Conservation (phyloP, 768 basidiomycete species). For the Phaffia australis region DNA sequence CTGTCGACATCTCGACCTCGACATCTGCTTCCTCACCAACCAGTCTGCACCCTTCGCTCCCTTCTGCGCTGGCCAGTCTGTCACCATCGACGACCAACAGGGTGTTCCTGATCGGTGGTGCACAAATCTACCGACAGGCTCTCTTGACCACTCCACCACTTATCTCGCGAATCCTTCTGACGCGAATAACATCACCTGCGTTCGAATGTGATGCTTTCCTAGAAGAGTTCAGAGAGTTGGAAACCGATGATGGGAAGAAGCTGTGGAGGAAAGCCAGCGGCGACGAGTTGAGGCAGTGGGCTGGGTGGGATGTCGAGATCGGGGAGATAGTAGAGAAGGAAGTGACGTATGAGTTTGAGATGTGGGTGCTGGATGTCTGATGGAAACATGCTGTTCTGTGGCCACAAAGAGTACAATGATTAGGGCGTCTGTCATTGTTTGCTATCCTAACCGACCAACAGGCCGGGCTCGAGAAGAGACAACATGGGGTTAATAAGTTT, state of each 20-base stretch:
- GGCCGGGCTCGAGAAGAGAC: too few species aligned
- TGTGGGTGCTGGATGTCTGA: slow-evolving; percentile 55
- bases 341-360: slow-evolving; percentile 80
- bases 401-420: too few species aligned
- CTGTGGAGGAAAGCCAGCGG: slow-evolving; percentile 45
- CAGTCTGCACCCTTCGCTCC: slow-evolving; percentile 31
- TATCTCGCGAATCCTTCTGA: slow-evolving; percentile 77
- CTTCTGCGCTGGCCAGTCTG: slow-evolving; percentile 35
- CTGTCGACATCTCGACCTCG: slow-evolving; percentile 1
- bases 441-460: too few species aligned
- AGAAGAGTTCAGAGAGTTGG: slow-evolving; percentile 49
- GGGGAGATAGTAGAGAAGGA: slow-evolving; percentile 74
- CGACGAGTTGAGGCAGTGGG: slow-evolving; percentile 57
- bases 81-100: slow-evolving; percentile 43
- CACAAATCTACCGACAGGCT: slow-evolving; percentile 52
- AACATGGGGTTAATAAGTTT: too few species aligned
- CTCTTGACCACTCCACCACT: slow-evolving; percentile 37
- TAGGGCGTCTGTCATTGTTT: too few species aligned
- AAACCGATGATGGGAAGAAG: slow-evolving; percentile 26
- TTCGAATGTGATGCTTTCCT: slow-evolving; percentile 85
- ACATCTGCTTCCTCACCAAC: slow-evolving; percentile 26
- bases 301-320: slow-evolving; percentile 63
- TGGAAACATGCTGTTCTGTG: too few species aligned
- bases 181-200: slow-evolving; percentile 61
- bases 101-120: slow-evolving; percentile 84